A percentile compares a stretch with the other conserved stretches of the same genome.
Evolutionary conservation across 768 basidiomycete species (phyloP).

Genomic region (Pleurotus citrinopileatus): DNA sequence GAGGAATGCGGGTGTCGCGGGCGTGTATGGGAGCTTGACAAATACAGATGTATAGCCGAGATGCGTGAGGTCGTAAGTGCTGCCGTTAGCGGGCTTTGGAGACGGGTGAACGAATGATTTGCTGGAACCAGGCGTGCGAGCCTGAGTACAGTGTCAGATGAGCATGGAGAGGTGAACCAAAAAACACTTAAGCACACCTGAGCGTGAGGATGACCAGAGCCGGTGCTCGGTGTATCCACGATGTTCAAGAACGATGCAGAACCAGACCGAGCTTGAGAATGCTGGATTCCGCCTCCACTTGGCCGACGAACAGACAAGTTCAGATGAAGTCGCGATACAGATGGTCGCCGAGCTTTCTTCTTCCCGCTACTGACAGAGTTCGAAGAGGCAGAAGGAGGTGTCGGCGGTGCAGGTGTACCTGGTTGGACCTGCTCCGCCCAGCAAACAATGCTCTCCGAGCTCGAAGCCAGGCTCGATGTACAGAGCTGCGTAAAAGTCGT

Average conservation of each 20-base stretch:
- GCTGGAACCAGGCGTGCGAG: neutral
- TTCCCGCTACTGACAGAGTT: neutral
- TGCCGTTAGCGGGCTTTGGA: slow-evolving; percentile 44
- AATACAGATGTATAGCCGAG: slow-evolving; percentile 70
- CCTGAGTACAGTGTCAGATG: neutral
- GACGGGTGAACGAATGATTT: slow-evolving; percentile 35
- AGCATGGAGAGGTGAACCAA: neutral
- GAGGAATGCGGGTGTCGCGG: slow-evolving; percentile 36
- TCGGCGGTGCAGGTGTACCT: slow-evolving; percentile 64
- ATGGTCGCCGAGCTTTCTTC: slow-evolving; percentile 26
- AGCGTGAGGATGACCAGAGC: slow-evolving; percentile 5
- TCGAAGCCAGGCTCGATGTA: neutral
- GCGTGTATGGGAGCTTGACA: slow-evolving; percentile 53
- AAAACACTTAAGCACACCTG: neutral
- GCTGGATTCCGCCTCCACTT: slow-evolving; percentile 31
- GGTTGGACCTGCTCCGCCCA: slow-evolving; percentile 72
- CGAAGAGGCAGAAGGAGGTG: slow-evolving; percentile 28
- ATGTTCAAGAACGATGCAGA: slow-evolving; percentile 39
- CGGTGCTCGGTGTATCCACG: slow-evolving; percentile 39
- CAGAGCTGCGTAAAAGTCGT: neutral
- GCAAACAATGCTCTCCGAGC: slow-evolving; percentile 35
- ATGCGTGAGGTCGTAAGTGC: slow-evolving; percentile 46
- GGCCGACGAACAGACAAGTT: slow-evolving; percentile 2
- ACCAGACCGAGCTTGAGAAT: slow-evolving; percentile 37
- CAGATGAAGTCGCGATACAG: slow-evolving; percentile 13